Conservation (phyloP, 345 rosid genomes). For the Toxicodendron radicans region DNA sequence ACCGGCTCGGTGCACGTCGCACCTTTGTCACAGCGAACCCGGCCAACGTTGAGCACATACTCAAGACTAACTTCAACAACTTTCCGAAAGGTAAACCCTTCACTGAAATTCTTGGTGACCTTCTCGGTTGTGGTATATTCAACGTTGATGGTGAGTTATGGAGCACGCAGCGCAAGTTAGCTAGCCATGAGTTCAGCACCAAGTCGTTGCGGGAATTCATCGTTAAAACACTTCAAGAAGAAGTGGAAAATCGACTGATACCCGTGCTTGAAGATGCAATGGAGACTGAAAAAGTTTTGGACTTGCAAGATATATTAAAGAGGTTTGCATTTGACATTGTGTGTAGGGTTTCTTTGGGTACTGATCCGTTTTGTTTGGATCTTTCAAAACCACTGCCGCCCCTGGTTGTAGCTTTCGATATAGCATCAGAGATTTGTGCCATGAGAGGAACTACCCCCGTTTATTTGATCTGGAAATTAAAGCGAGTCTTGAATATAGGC, state of each 20-base stretch:
- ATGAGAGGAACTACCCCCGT: slow-evolving; percentile 53
- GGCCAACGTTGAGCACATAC: slow-evolving; percentile 64
- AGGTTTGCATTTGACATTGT: slow-evolving; percentile 61
- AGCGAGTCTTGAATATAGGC: slow-evolving; percentile 53
- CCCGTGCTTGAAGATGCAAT: slow-evolving; percentile 47
- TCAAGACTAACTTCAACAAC: slow-evolving; percentile 60
- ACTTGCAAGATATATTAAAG: slow-evolving; percentile 56
- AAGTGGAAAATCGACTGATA: slow-evolving; percentile 50
- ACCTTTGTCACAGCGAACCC: slow-evolving; percentile 72
- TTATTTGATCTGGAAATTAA: slow-evolving; percentile 59
- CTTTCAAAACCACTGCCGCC: slow-evolving; percentile 38
- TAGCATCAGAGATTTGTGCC: slow-evolving; percentile 55
- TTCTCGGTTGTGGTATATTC: slow-evolving; percentile 81
- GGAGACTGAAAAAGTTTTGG: slow-evolving; percentile 31
- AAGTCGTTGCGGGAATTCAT: slow-evolving; percentile 57
- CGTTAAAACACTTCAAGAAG: slow-evolving; percentile 45
- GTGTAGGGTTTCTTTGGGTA: slow-evolving; percentile 52
- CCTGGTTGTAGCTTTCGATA: slow-evolving; percentile 51
- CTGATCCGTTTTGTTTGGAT: slow-evolving; percentile 57
- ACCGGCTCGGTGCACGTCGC: slow-evolving; percentile 55
- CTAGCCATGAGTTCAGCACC: slow-evolving; percentile 75
- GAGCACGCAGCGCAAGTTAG: slow-evolving; percentile 64
- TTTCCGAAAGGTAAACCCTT: slow-evolving; percentile 88
- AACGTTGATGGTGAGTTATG: slow-evolving; percentile 80
- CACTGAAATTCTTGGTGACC: slow-evolving; percentile 70